A percentile compares a stretch with the other conserved stretches of the same genome.
Evolutionary conservation across 73 alveolate genomes (phyloP).

Genomic region (Diophrys sp.): DNA sequence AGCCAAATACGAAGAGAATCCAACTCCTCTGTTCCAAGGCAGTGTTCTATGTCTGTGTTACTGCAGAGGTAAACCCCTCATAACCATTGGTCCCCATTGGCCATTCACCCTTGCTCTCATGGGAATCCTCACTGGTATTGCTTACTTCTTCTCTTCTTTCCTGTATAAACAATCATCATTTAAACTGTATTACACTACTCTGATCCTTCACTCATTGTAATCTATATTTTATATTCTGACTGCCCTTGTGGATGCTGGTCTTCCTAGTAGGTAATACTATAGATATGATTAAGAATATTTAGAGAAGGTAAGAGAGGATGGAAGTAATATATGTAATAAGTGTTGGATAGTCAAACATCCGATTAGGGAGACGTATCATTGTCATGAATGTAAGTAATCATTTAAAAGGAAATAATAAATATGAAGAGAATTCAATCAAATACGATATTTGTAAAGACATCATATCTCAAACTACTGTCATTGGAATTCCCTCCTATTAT

Average conservation of each 20-base stretch:
- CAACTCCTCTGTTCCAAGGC: not conserved
- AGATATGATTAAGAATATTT: not conserved
- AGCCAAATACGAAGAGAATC: too few relatives aligned
- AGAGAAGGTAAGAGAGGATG: not conserved
- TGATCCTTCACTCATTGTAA: not conserved
- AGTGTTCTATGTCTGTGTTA: not conserved
- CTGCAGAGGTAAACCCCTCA: not conserved
- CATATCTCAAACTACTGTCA: too few relatives aligned
- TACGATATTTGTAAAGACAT: too few relatives aligned
- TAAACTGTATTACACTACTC: not conserved
- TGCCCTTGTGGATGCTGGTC: constrained; percentile 1
- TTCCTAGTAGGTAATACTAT: not conserved
- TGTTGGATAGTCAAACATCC: constrained; percentile 1
- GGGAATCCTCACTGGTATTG: not conserved
- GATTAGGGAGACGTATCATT: constrained; percentile 50
- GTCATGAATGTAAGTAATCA: constrained; percentile 86
- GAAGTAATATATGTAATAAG: not conserved
- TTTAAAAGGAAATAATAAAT: too few relatives aligned
- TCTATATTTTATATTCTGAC: not conserved
- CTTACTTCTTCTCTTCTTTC: not conserved
- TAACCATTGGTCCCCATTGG: constrained; percentile 13
- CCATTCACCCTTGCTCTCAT: not conserved
- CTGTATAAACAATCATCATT: not conserved
- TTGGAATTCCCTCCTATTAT: too few relatives aligned
- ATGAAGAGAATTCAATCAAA: too few relatives aligned